Evolutionary conservation across 352 stramenopile genomes (phyloP).

Genomic region (Thraustochytrium striatum): DNA sequence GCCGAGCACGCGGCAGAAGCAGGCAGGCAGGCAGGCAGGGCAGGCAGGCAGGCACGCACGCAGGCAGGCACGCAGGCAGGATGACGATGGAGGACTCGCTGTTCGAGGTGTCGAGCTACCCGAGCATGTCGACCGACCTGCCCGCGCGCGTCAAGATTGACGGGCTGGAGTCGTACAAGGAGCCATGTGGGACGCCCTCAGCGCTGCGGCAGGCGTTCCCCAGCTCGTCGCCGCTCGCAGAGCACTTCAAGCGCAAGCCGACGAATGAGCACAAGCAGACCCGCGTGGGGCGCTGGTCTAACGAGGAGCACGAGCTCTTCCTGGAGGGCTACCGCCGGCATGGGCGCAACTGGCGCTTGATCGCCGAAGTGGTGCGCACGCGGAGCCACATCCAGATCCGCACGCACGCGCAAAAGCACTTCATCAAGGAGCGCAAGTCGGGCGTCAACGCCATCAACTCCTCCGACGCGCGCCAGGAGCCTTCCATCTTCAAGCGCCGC

Average conservation of each 20-base stretch:
- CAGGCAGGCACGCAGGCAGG: background rate
- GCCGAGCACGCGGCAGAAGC: background rate
- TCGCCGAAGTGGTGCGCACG: conserved; percentile 86
- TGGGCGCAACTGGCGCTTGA: conserved; percentile 96
- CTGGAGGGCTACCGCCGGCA: conserved; percentile 83
- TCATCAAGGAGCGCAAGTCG: conserved; percentile 69
- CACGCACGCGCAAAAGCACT: conserved; percentile 94
- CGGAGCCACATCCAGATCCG: conserved; percentile 91
- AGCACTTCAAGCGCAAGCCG: background rate
- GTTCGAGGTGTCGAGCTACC: background rate
- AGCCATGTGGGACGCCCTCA: background rate
- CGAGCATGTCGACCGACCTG: background rate
- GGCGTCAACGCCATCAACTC: background rate
- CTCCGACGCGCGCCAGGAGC: no score
- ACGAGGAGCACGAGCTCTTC: conserved; percentile 90
- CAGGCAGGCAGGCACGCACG: background rate
- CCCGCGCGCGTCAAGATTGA: background rate
- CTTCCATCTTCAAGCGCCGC: no score
- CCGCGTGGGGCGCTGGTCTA: conserved; percentile 79
- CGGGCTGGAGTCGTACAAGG: background rate
- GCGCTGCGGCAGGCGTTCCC: background rate
- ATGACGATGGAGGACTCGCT: no score
- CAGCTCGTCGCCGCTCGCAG: background rate
- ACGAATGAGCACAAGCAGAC: background rate
- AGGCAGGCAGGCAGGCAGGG: background rate